Base-by-base conservation (phyloP, 805 yeast species). In the Danielia reshetovae region DNA sequence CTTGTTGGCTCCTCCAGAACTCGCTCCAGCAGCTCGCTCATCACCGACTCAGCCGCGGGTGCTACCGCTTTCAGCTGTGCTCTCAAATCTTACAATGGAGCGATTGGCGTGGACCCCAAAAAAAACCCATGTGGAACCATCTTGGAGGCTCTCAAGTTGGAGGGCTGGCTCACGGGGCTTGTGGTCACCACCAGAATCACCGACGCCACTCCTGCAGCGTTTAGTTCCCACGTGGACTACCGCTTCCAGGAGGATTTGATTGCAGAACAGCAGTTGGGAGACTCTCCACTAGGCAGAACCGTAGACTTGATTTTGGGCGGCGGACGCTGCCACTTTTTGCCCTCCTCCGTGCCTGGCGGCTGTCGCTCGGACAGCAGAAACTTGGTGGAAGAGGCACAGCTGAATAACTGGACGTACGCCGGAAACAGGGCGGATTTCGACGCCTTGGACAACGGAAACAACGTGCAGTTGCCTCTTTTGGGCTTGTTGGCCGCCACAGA, bases 11-110 rank as follows among this genome's bases (percentile, higher is more conserved):
- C 84, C 16, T 83, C 94, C 7, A 73, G 97, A 47, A 89, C 97
- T 0, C 71, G 88, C 42, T 84, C 95, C 12, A 75, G 77, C 17
- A 67, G 71, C 43, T 83, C 95, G 1, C 66, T 85, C 49, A 76
- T 89, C 40, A 89, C 97, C 0, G 97, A 89, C 57, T 85, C 95
- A 18, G 97, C 97, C 8, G 97, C 97, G 2, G 97, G 96, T 11
- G 97, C 96, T 11, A 87, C 96, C 10, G 96, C 95, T 1, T 89
- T 88, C 52, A 71, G 95, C 0, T 86, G 96, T 59, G 90, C 79
- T 5, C 52, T 78, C 49, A 89, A 89, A 64, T 66, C 88, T 4
- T 87, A 85, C 61, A 89, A 89, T 56, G 93, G 94, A 11, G 96
- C 95, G 9, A 84, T 89, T 55, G 95, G 87, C n/a, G 95, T 89